Evolutionary conservation across 768 basidiomycete genomes (phyloP), one percentile per base, ranked within the genome.

Genomic region (Agrocybe pediades): DNA sequence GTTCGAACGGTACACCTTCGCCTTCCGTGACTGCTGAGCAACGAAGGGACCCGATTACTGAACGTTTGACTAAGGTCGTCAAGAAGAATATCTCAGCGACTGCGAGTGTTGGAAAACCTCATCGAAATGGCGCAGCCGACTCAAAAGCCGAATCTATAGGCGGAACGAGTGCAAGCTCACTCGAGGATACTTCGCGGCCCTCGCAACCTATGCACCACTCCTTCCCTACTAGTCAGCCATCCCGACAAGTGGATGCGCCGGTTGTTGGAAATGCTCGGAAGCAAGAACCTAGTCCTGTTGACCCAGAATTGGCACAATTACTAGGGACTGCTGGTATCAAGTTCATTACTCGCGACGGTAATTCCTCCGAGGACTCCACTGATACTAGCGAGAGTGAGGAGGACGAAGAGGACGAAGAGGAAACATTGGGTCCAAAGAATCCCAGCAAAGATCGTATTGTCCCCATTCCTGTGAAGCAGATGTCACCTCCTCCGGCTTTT

Each of bases 391-490:
- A 65, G 26, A 61, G 58, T 41, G 65, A 67, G 9, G 58, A 62
- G n/a, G 62, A 56, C 24, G 57, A n/a, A n/a, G n/a, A 55, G 29
- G 64, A 63, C 41, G 65, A 68, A 24, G 56, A 57, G 33, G 61
- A 56, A 41, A 43, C 56, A 40, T 54, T 30, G 30, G 46, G 60
- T 17, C 46, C 57, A 29, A 60, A 61, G 25, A 56, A 46, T 11
- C 43, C 51, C 17, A 57, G 52, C 24, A 52, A 60, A 41, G 66
- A 61, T 52, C 67, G 65, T 62, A 68, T 82, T 47, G 74, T 80
- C 17, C 85, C 85, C 8, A 85, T 85, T 44, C 79, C 79, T 20
- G 85, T 87, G 56, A 82, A 79, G 56, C 73, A 78, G 61, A 76
- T 83, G 26, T 69, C 78, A 43, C 80, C 84, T 3, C 76, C 76